These are phyloP conservation scores for Boletus rubescentipes DNA, from an alignment of 768 basidiomycete species.

Conservation along the genomic window DNA sequence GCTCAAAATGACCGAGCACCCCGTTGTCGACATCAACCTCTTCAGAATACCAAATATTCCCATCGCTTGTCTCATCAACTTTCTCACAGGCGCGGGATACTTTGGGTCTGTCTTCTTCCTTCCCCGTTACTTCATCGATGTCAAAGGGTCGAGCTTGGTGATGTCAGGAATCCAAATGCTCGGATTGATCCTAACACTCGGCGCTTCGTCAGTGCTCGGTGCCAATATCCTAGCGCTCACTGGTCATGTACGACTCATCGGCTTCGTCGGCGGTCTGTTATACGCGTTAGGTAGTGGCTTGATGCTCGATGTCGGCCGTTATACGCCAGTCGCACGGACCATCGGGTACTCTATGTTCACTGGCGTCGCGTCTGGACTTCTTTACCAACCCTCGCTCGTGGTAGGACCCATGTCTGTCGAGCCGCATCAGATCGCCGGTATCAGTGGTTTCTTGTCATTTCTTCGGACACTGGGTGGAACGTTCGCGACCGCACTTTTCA, in stretches of 20 bases:
- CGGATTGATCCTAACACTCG: conserved; percentile 34
- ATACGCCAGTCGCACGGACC: conserved; percentile 26
- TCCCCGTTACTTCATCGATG: conserved; percentile 40
- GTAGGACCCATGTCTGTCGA: conserved; percentile 37
- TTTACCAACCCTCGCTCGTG: conserved; percentile 36
- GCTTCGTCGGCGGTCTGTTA: conserved; percentile 29
- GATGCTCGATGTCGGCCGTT: conserved; percentile 33
- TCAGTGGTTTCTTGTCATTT: conserved; percentile 37
- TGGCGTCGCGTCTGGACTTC: conserved; percentile 32
- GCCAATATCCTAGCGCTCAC: conserved; percentile 35
- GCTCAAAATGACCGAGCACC: conserved; percentile 32
- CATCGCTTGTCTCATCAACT: conserved; percentile 37
- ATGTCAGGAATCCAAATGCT: conserved; percentile 37
- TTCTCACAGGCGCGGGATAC: conserved; percentile 38
- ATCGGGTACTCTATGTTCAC: conserved; percentile 35
- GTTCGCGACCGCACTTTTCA: conserved; percentile 37
- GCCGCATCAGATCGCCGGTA: conserved; percentile 34
- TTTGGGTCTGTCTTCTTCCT: conserved; percentile 39
- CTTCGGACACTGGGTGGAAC: conserved; percentile 36
- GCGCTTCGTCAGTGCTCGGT: conserved; percentile 35
- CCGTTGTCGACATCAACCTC: conserved; percentile 34
- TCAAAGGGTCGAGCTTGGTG: conserved; percentile 34
- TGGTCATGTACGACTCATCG: conserved; percentile 32
- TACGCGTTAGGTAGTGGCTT: conserved; percentile 34
- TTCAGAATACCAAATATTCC: conserved; percentile 37